Evolutionary conservation across 164 flowering plant genomes (phyloP), one percentile per base, ranked within the genome.

Genomic region (Akebia trifoliata): DNA sequence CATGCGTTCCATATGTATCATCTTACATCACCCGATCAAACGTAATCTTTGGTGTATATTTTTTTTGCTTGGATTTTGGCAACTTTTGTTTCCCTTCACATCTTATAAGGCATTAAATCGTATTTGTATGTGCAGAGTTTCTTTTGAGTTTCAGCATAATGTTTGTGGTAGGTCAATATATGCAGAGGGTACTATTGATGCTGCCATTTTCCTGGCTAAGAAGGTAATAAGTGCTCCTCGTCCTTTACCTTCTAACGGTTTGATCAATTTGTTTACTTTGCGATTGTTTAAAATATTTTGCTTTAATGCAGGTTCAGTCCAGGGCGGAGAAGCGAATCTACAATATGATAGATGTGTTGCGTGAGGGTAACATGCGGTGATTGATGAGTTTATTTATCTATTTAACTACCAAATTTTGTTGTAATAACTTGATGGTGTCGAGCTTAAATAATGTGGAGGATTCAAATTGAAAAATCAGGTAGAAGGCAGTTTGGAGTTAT

Each of bases 91-190:
- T 36, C 36, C 25, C 32, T 36, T 53, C 31, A 7, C 25, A 14
- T 54, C 52, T 60, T 50, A 37, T 47, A 47, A 28, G 38, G 9
- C 21, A 24, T 38, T 40, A 29, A 40, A 20, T 14, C 37, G 8
- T 32, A 26, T 10, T 47, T 18, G 15, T 42, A 50, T 32, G 22
- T 52, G 69, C 78, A 93, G 98, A 44, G 99, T 93, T 57, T 78
- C 92, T 10, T 87, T 93, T 31, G 97, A 93, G 77, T 90, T 93
- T 78, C 97, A 89, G 72, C 97, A 93, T 55, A 90, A 93, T 62
- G 99, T 93, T 6, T 93, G 98, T 65, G 97, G 99, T 25, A 76
- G 99, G 69, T 84, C 97, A 39, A 90, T 93, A 49, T 93, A 93
- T 59, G 99, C 95, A 1, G 96, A 93, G 84, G 98, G 97, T 35